phyloP scores from a whole-genome alignment of 1,139 yeast genomes.

The Zygosaccharomyces pseudobailii region DNA sequence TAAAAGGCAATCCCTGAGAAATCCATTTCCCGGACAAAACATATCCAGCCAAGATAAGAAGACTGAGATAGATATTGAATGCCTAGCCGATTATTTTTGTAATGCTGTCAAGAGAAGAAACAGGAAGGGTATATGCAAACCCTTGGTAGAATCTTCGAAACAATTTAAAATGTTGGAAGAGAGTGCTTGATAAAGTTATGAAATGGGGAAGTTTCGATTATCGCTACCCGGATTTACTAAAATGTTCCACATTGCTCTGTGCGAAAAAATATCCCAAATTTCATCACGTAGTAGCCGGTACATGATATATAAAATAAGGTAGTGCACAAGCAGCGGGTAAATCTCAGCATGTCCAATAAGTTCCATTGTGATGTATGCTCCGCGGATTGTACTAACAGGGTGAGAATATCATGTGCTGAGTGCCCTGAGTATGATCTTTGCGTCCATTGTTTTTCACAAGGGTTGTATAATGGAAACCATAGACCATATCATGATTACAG shows the following conservation, averaged over 20 bases:
- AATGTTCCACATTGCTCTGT: background rate
- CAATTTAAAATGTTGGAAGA: no score
- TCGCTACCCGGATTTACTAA: background rate
- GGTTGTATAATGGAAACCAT: conserved; percentile 75
- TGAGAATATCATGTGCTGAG: conserved; percentile 84
- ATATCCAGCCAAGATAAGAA: no score
- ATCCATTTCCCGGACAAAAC: no score
- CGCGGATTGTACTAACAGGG: conserved; percentile 88
- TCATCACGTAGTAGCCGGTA: background rate
- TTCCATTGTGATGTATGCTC: conserved; percentile 96
- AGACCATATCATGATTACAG: conserved; percentile 92
- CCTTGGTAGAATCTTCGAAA: background rate
- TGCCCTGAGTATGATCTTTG: conserved; percentile 93
- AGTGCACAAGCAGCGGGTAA: background rate
- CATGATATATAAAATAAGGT: background rate
- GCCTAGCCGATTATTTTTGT: background rate
- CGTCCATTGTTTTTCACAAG: conserved; percentile 92
- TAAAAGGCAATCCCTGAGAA: no score
- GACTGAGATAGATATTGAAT: background rate
- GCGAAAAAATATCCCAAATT: background rate
- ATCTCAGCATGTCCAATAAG: conserved; percentile 37
- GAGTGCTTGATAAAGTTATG: no score
- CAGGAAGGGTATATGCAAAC: background rate
- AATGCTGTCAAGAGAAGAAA: background rate
- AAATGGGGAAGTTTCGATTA: no score